These are phyloP conservation scores for Arachis hypogaea DNA, from an alignment of 306 rosid species.

Conservation along the genomic window DNA sequence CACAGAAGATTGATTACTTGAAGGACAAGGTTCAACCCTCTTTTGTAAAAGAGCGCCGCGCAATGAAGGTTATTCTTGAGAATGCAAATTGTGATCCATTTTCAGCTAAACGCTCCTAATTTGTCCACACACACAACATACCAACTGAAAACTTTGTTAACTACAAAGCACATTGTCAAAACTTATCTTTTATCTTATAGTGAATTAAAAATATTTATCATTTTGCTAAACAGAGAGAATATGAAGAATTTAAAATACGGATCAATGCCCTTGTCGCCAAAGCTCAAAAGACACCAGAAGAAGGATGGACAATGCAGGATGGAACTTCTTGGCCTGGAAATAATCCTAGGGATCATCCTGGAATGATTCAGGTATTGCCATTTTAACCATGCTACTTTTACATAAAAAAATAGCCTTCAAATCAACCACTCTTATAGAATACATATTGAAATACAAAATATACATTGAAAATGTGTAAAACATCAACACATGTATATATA, in stretches of 20 bases:
- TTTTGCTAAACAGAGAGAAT: slow-evolving; percentile 78
- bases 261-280: slow-evolving; percentile 92
- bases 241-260: slow-evolving; percentile 92
- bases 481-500: too few relatives aligned
- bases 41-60: slow-evolving; percentile 92
- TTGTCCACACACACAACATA: neutral
- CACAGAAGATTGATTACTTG: slow-evolving; percentile 92
- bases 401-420: too few relatives aligned
- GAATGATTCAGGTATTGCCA: slow-evolving; percentile 93
- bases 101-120: slow-evolving; percentile 21
- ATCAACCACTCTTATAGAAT: too few relatives aligned
- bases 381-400: slow-evolving; percentile 5
- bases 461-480: too few relatives aligned
- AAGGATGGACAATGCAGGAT: slow-evolving; percentile 99
- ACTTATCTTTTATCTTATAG: neutral
- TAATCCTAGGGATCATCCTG: slow-evolving; percentile 97
- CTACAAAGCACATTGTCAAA: neutral
- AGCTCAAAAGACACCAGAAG: slow-evolving; percentile 98
- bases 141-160: neutral
- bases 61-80: slow-evolving; percentile 77
- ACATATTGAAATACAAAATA: too few relatives aligned
- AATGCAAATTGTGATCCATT: slow-evolving; percentile 15
- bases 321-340: slow-evolving; percentile 99
- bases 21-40: slow-evolving; percentile 98
- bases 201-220: slow-evolving; percentile 25